Evolutionary conservation across 345 rosid genomes (phyloP).

Genomic region (Microcos paniculata): DNA sequence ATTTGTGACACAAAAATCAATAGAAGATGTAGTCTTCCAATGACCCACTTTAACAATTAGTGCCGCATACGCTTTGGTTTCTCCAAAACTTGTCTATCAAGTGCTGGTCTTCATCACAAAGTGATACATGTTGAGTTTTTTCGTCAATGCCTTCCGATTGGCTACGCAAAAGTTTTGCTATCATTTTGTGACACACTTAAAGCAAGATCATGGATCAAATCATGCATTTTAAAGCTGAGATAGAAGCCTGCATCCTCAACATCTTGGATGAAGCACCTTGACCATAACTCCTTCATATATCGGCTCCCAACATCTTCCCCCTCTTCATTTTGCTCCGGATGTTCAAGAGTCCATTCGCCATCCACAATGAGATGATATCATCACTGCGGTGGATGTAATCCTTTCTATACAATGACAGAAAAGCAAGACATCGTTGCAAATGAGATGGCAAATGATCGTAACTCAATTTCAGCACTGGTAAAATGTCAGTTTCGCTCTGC

Average conservation of each 20-base stretch:
- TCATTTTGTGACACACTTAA: background rate
- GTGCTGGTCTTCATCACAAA: too few species aligned
- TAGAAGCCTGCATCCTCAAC: background rate
- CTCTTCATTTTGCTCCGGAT: too few species aligned
- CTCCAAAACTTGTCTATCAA: background rate
- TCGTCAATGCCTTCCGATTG: too few species aligned
- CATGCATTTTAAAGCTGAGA: background rate
- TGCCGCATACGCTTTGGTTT: background rate
- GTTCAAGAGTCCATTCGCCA: too few species aligned
- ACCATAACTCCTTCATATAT: background rate
- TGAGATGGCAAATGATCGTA: conserved; percentile 11
- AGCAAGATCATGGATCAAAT: background rate
- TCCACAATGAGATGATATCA: too few species aligned
- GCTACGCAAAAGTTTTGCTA: background rate
- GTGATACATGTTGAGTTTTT: background rate
- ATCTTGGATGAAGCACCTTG: background rate
- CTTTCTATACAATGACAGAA: background rate
- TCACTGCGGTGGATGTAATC: background rate
- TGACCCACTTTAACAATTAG: too few species aligned
- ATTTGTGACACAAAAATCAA: background rate
- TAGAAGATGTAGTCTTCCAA: background rate
- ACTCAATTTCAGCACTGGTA: conserved; percentile 12
- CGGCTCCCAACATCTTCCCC: background rate
- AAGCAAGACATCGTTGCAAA: conserved; percentile 12
- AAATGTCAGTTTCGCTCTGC: conserved; percentile 1